These are phyloP conservation scores for Termitomyces heimii DNA, from an alignment of 768 basidiomycete species.

Conservation along the genomic window DNA sequence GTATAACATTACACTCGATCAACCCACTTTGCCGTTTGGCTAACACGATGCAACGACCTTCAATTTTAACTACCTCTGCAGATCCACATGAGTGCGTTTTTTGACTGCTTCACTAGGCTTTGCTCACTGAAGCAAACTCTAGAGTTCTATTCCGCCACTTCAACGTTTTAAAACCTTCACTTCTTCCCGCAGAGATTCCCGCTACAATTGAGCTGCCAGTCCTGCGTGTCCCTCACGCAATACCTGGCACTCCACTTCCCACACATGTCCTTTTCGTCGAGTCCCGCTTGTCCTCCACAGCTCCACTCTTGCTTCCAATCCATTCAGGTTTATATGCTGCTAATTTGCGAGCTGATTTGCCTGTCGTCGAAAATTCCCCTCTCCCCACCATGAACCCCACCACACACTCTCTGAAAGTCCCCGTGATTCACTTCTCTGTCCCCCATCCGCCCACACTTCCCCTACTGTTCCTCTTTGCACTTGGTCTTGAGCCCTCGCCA, in stretches of 20 bases:
- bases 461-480: conserved; percentile 52
- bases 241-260: conserved; percentile 35
- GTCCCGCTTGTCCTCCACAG: conserved; percentile 16
- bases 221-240: conserved; percentile 17
- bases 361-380: conserved; percentile 20
- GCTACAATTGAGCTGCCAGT: conserved; percentile 43
- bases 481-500: conserved; percentile 41
- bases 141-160: conserved; percentile 43
- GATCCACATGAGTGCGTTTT: conserved; percentile 29
- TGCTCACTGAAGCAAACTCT: neutral
- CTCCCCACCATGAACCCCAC: conserved; percentile 21
- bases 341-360: conserved; percentile 29
- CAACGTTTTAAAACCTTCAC: conserved; percentile 25
- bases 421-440: conserved; percentile 41
- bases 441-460: conserved; percentile 52
- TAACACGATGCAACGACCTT: conserved; percentile 25
- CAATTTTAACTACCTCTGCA: conserved; percentile 22
- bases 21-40: neutral
- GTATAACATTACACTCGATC: neutral
- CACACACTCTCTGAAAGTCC: conserved; percentile 35
- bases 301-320: conserved; percentile 48
- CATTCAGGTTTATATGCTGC: conserved; percentile 38
- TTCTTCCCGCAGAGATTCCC: conserved; percentile 23
- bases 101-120: neutral
- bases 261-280: conserved; percentile 53